phyloP scores from a whole-genome alignment of 2,329 filamentous ascomycete species.

The Fusarium subtropicale region DNA sequence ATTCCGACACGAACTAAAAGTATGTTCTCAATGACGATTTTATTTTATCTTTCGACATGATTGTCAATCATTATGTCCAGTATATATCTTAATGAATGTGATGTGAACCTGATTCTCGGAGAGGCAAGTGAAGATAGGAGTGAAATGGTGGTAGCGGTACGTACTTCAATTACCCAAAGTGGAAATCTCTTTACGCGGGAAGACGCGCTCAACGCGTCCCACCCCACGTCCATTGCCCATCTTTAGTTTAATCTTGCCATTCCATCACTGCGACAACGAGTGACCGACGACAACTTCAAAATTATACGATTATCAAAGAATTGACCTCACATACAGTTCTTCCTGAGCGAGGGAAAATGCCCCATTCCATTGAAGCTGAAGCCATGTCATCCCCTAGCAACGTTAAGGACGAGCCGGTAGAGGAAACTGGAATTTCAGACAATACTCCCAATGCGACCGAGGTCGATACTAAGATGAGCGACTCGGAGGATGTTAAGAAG shows the following conservation, averaged over 20 bases:
- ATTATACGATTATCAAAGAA: neutral
- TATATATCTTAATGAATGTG: neutral
- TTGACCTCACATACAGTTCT: neutral
- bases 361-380: constrained; percentile 38
- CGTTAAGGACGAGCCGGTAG: constrained; percentile 46
- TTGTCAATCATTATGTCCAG: neutral
- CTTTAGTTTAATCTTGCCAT: constrained; percentile 22
- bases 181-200: constrained; percentile 46
- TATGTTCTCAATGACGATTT: neutral
- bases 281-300: constrained; percentile 8
- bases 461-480: constrained; percentile 40
- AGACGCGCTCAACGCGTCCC: constrained; percentile 41
- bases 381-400: constrained; percentile 45
- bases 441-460: constrained; percentile 27
- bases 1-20: neutral
- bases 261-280: constrained; percentile 42
- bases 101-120: neutral
- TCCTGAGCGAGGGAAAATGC: constrained; percentile 25
- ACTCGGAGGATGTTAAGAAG: constrained; percentile 52
- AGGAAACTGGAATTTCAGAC: constrained; percentile 40
- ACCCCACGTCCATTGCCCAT: constrained; percentile 23
- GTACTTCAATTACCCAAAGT: constrained; percentile 20
- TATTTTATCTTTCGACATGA: neutral
- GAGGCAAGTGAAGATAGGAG: neutral
- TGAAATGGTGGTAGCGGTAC: constrained; percentile 8